Evolutionary conservation across 129 eudicot genomes (phyloP).

Genomic region (Lonicera japonica): DNA sequence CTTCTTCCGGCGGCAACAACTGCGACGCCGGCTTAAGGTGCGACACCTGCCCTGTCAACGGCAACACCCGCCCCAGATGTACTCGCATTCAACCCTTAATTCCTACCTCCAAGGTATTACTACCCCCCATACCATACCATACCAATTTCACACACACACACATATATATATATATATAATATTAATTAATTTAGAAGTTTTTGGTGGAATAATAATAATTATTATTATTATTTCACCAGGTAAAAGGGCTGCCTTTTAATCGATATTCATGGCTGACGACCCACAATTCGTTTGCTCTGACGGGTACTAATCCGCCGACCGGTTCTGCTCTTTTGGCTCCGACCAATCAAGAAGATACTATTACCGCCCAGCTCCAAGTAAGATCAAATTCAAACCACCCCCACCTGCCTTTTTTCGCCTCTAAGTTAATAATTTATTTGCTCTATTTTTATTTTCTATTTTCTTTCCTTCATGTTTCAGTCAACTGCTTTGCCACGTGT

Average conservation of each 20-base stretch:
- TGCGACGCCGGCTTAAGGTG: constrained; percentile 68
- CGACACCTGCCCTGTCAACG: constrained; percentile 64
- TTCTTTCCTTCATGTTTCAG: no score
- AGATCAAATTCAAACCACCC: not conserved
- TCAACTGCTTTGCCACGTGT: not conserved
- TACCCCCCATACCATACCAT: not conserved
- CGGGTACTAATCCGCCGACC: constrained; percentile 52
- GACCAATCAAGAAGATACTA: constrained; percentile 82
- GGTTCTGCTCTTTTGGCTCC: constrained; percentile 60
- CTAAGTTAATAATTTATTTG: not conserved
- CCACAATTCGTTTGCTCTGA: constrained; percentile 74
- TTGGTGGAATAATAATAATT: not conserved
- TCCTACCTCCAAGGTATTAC: constrained; percentile 61
- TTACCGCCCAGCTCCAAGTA: constrained; percentile 68
- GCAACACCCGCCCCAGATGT: constrained; percentile 84
- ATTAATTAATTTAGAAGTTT: not conserved
- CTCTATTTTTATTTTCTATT: not conserved
- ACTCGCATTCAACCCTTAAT: constrained; percentile 56
- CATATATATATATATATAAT: not conserved
- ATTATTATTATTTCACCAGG: constrained; percentile 45
- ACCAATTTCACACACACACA: not conserved
- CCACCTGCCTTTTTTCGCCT: not conserved
- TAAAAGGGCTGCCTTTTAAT: constrained; percentile 77
- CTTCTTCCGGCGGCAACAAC: constrained; percentile 28
- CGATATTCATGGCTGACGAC: constrained; percentile 88